phyloP scores from a whole-genome alignment of 495 filamentous ascomycete genomes.

The Daldinia grandis region DNA sequence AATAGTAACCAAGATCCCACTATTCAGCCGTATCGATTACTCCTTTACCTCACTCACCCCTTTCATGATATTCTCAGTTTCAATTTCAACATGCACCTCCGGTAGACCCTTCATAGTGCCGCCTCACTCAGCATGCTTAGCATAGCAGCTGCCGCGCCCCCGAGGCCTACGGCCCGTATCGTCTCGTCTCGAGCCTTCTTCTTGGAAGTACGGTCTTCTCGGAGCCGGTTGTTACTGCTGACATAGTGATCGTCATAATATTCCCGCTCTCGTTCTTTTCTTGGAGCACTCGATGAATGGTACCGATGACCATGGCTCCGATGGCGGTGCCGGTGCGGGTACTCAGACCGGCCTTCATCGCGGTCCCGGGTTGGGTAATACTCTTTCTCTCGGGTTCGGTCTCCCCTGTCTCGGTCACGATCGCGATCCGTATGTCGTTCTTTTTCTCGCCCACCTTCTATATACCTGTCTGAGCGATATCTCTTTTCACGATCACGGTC shows the following conservation, averaged over 20 bases:
- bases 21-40: background rate
- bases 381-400: slow-evolving; percentile 31
- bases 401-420: slow-evolving; percentile 24
- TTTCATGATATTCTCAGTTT: background rate
- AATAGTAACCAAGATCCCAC: background rate
- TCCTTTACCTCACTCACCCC: background rate
- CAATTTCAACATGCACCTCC: background rate
- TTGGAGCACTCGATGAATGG: slow-evolving; percentile 24
- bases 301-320: slow-evolving; percentile 33
- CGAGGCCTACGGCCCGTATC: slow-evolving; percentile 57
- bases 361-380: slow-evolving; percentile 27
- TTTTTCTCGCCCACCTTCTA: slow-evolving; percentile 35
- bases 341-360: slow-evolving; percentile 11
- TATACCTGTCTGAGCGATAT: slow-evolving; percentile 36
- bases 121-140: slow-evolving; percentile 62
- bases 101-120: slow-evolving; percentile 37
- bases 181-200: slow-evolving; percentile 53
- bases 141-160: slow-evolving; percentile 60
- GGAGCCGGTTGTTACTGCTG: slow-evolving; percentile 4
- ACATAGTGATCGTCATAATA: slow-evolving; percentile 34
- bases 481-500: slow-evolving; percentile 44
- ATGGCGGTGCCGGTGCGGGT: slow-evolving; percentile 20
- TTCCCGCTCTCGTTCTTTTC: slow-evolving; percentile 30
- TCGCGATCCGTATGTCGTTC: slow-evolving; percentile 38
- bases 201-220: slow-evolving; percentile 42